Percentiles rank a stretch among this genome's conserved stretches.
These are phyloP conservation scores for Heritiera fomes DNA, from an alignment of 345 rosid species.

Conservation along the genomic window DNA sequence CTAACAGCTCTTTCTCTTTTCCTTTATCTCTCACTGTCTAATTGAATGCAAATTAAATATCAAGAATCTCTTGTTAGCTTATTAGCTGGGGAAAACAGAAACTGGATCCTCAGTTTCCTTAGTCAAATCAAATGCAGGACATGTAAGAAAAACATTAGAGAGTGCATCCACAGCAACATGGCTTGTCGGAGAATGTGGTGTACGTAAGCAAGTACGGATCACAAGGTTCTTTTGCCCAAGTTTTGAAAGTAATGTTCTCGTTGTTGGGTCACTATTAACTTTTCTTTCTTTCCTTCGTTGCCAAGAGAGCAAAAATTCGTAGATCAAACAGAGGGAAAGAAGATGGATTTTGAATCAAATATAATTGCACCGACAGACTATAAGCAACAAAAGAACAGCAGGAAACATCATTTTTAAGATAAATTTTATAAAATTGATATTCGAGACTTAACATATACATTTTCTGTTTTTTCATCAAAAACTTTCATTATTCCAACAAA, in stretches of 20 bases:
- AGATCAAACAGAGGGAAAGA: neutral
- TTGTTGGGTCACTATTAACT: too few species aligned
- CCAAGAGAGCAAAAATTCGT: neutral
- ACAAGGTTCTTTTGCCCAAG: neutral
- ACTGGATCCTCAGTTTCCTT: neutral
- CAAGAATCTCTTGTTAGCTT: neutral
- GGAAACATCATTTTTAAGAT: too few species aligned
- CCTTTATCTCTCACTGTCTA: neutral
- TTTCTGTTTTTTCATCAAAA: too few species aligned
- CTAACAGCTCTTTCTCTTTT: neutral
- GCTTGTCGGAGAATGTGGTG: slow-evolving; percentile 68
- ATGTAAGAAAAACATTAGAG: neutral
- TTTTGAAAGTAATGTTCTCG: neutral
- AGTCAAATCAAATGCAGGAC: slow-evolving; percentile 22
- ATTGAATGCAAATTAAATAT: too few species aligned
- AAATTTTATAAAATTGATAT: too few species aligned
- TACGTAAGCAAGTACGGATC: slow-evolving; percentile 48
- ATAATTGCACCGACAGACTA: neutral
- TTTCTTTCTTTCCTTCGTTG: neutral
- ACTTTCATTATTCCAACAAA: too few species aligned
- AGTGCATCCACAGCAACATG: slow-evolving; percentile 15
- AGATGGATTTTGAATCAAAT: neutral
- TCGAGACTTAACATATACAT: too few species aligned
- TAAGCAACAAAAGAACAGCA: neutral
- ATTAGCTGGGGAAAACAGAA: neutral